Base-by-base conservation (phyloP, 2,329 filamentous ascomycete species). In the Diaporthe nobilis region DNA sequence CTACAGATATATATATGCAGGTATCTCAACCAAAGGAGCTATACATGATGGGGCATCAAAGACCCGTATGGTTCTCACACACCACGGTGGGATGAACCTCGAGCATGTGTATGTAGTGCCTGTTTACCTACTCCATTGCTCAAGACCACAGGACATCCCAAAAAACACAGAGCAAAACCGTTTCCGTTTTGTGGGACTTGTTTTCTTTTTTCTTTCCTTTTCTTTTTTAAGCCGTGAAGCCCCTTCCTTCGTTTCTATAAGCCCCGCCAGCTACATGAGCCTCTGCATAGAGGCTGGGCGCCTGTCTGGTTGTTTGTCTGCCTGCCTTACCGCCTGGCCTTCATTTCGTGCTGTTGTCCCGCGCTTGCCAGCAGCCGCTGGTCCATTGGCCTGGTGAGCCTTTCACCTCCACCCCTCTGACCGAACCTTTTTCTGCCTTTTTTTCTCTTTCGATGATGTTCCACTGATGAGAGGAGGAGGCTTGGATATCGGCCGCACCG, bases 221-320 rank as follows among this genome's bases (percentile, higher is more conserved):
- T 25, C 4, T 31, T 31, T 31, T 31, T 25, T 42, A 39, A 68
- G 65, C 65, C 65, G 65, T 68, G 65, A 68, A 68, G 65, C 65
- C 49, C n/a, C 4, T 31, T 7, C 25, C 37, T 17, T 17, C 49
- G 7, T 28, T 39, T 68, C 65, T 68, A 68, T 22, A 37, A 25
- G 17, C 2, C 5, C 25, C 10, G 0, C n/a, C 17, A 5, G 47
- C 12, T 34, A 5, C 20, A n/a, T 7, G 4, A 9, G 31, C 44
- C 31, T 17, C 13, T 42, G 34, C 7, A 37, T 4, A 1, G 28
- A 34, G 34, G 39, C 34, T 22, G 22, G 44, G 37, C 37, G 5
- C 58, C 57, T 25, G 37, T 17, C 22, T 25, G 34, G 34, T 34
- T 34, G 34, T 34, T 9, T 34, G 34, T 9, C 34, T 34, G 34